Conservation (phyloP, 1,284 basidiomycete species). For the Athelia psychrophila region DNA sequence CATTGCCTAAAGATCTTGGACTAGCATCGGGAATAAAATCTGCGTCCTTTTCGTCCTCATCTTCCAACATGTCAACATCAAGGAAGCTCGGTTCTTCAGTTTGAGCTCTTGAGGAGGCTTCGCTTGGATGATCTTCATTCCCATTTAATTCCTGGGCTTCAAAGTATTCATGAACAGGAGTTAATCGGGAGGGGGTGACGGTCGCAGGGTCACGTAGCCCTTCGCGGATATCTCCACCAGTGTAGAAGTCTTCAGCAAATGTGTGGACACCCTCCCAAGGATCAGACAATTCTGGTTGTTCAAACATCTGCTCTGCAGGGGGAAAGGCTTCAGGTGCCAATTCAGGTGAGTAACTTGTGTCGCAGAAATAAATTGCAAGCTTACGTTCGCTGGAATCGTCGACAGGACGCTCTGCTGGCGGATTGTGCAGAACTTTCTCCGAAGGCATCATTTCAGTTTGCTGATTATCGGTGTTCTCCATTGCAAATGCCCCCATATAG, state of each 20-base stretch:
- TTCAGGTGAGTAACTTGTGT: background rate
- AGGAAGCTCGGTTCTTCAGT: background rate
- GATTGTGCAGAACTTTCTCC: too few relatives aligned
- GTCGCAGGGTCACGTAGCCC: constrained; percentile 1
- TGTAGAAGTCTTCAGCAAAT: constrained; percentile 52
- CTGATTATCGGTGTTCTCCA: too few relatives aligned
- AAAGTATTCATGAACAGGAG: too few relatives aligned
- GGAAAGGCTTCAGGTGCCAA: constrained; percentile 17
- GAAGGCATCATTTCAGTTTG: too few relatives aligned
- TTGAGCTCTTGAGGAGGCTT: background rate
- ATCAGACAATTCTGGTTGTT: constrained; percentile 37
- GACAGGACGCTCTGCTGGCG: too few relatives aligned
- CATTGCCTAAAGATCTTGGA: too few relatives aligned
- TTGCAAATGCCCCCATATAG: too few relatives aligned
- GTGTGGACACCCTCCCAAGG: constrained; percentile 47
- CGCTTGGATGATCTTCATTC: background rate
- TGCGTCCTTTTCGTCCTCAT: constrained; percentile 5
- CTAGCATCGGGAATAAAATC: background rate
- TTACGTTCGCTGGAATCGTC: too few relatives aligned
- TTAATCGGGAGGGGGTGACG: too few relatives aligned
- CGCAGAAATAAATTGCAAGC: background rate
- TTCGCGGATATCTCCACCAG: constrained; percentile 30
- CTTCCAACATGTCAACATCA: background rate
- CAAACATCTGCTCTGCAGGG: constrained; percentile 7
- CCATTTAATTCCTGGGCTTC: too few relatives aligned